Evolutionary conservation across 164 flowering plant species (phyloP).

Genomic region (Nelumbo lutea): DNA sequence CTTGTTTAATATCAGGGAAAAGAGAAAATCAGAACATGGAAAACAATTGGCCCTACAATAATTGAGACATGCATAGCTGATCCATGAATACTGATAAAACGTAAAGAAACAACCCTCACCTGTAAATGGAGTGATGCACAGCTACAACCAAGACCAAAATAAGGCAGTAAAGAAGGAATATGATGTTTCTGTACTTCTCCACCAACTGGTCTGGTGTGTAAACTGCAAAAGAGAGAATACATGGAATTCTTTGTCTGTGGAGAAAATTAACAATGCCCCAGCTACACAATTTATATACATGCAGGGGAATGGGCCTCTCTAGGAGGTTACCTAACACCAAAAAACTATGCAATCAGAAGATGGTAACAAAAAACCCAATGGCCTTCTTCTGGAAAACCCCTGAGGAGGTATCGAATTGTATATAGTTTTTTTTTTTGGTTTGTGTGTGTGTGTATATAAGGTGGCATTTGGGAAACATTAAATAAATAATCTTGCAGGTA

Average conservation of each 20-base stretch:
- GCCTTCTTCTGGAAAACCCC: too few species aligned
- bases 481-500: background rate
- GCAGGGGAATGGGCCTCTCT: too few species aligned
- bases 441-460: background rate
- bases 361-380: too few species aligned
- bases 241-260: background rate
- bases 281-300: too few species aligned
- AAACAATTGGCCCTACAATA: background rate
- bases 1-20: conserved; percentile 2
- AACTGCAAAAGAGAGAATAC: conserved; percentile 41
- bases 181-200: conserved; percentile 79
- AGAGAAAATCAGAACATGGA: background rate
- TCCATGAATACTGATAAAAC: background rate
- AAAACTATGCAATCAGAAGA: too few species aligned
- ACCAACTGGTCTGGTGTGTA: conserved; percentile 95
- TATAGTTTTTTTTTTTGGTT: too few species aligned
- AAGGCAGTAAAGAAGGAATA: conserved; percentile 78
- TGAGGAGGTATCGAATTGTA: too few species aligned
- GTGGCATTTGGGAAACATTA: background rate
- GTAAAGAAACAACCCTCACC: conserved; percentile 31
- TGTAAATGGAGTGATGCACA: conserved; percentile 62
- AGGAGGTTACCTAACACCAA: too few species aligned
- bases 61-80: background rate
- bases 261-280: background rate
- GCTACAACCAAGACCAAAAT: conserved; percentile 60